These are phyloP conservation scores for Debaryomyces singareniensis DNA, from an alignment of 1,139 yeast genomes.

Conservation along the genomic window DNA sequence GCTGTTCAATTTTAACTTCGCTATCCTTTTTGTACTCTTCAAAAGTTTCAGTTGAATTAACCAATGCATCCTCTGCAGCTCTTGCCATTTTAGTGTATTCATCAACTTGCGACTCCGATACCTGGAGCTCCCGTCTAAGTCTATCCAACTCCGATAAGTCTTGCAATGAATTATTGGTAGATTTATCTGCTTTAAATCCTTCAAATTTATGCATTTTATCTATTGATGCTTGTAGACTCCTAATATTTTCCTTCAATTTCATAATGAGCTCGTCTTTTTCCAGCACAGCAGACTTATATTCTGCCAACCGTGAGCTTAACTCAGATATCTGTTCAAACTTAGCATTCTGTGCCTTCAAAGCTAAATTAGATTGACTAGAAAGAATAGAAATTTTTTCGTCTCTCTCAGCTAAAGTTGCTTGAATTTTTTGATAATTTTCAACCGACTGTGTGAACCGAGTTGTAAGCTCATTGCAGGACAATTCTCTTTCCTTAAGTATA, in stretches of 20 bases:
- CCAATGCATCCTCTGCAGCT: slow-evolving; percentile 37
- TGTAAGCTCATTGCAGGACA: slow-evolving; percentile 44
- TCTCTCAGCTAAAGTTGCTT: slow-evolving; percentile 45
- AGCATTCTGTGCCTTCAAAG: slow-evolving; percentile 57
- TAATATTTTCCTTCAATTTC: not conserved
- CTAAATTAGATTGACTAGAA: slow-evolving; percentile 48
- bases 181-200: slow-evolving; percentile 2
- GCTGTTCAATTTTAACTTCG: slow-evolving; percentile 14
- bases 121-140: slow-evolving; percentile 29
- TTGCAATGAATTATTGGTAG: slow-evolving; percentile 1
- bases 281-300: not conserved
- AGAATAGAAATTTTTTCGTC: slow-evolving; percentile 43
- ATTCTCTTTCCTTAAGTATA: slow-evolving; percentile 58
- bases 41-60: slow-evolving; percentile 31
- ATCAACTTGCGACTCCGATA: slow-evolving; percentile 32
- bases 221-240: slow-evolving; percentile 1
- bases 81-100: slow-evolving; percentile 35
- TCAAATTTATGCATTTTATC: not conserved
- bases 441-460: slow-evolving; percentile 45
- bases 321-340: slow-evolving; percentile 60
- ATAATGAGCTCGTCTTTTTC: not conserved
- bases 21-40: slow-evolving; percentile 26
- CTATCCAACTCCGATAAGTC: slow-evolving; percentile 23
- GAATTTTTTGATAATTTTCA: slow-evolving; percentile 46
- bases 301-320: slow-evolving; percentile 10